Percentiles rank a stretch among this genome's conserved stretches.
phyloP scores from a whole-genome alignment of 495 filamentous ascomycete species.

The Hyaloscypha variabilis region DNA sequence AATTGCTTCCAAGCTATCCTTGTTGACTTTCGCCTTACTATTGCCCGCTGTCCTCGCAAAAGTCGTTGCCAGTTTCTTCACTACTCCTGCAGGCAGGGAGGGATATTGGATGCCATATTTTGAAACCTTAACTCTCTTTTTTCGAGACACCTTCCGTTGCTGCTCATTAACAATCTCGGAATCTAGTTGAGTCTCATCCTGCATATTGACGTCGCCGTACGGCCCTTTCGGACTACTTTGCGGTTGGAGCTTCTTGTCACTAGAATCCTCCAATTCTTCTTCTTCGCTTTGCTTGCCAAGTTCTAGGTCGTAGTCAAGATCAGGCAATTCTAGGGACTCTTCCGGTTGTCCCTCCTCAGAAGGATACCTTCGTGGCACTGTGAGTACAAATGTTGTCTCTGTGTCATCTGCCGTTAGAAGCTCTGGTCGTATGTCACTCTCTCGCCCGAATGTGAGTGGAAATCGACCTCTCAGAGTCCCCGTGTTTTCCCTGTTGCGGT shows the following conservation, averaged over 20 bases:
- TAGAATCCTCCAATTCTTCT: constrained; percentile 31
- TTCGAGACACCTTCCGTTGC: constrained; percentile 25
- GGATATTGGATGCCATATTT: constrained; percentile 75
- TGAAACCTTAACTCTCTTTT: constrained; percentile 64
- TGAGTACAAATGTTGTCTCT: constrained; percentile 33
- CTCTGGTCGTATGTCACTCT: constrained; percentile 29
- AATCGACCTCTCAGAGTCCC: constrained; percentile 26
- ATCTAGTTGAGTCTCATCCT: constrained; percentile 10
- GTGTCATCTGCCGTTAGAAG: constrained; percentile 30
- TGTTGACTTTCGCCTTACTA: constrained; percentile 66
- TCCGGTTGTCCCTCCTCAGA: constrained; percentile 17
- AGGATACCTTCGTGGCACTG: constrained; percentile 26
- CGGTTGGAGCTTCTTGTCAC: constrained; percentile 31
- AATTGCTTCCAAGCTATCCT: constrained; percentile 72
- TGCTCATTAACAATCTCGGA: neutral
- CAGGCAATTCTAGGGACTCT: neutral
- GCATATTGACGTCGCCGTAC: constrained; percentile 13
- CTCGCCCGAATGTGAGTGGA: constrained; percentile 24
- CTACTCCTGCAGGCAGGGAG: constrained; percentile 66
- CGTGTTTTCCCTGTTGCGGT: constrained; percentile 24
- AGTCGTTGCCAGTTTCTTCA: constrained; percentile 75
- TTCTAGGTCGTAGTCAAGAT: neutral
- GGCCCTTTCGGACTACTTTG: constrained; percentile 19
- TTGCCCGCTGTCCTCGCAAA: constrained; percentile 63
- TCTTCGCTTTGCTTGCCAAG: constrained; percentile 26